These are phyloP conservation scores for Cucumis hystrix DNA, from an alignment of 306 rosid species.

Conservation along the genomic window DNA sequence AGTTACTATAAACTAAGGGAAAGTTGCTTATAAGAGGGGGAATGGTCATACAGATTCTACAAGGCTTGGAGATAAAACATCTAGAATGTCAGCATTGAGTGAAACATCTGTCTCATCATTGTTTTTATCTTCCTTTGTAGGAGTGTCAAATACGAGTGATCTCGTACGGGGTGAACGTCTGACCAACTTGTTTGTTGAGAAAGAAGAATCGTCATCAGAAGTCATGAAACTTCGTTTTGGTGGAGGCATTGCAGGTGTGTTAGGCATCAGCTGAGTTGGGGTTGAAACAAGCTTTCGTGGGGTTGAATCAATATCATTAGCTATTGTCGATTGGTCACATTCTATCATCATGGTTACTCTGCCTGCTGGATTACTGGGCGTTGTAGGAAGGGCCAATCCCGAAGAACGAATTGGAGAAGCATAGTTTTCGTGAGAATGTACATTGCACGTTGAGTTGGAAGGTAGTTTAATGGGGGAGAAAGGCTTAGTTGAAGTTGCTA, in stretches of 20 bases:
- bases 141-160: conserved; percentile 62
- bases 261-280: conserved; percentile 45
- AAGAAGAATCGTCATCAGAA: conserved; percentile 24
- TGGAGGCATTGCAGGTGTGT: conserved; percentile 37
- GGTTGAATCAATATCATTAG: conserved; percentile 16
- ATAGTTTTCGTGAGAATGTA: conserved; percentile 1
- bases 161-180: conserved; percentile 42
- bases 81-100: conserved; percentile 23
- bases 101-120: conserved; percentile 18
- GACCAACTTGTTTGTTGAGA: conserved; percentile 34
- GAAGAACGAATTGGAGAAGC: conserved; percentile 10
- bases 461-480: conserved; percentile 8
- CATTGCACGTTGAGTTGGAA: conserved; percentile 4
- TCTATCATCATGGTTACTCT: conserved; percentile 12
- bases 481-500: conserved; percentile 3
- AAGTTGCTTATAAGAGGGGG: background rate
- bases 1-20: background rate
- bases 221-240: conserved; percentile 47
- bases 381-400: conserved; percentile 12
- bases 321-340: conserved; percentile 8
- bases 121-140: conserved; percentile 29
- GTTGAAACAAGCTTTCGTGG: conserved; percentile 41
- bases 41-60: conserved; percentile 52
- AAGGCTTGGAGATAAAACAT: conserved; percentile 46
- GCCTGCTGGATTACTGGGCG: conserved; percentile 30